Evolutionary conservation across 139 green algal species (phyloP), one percentile per base, ranked within the genome.

Genomic region (Spirogloea muscicola): DNA sequence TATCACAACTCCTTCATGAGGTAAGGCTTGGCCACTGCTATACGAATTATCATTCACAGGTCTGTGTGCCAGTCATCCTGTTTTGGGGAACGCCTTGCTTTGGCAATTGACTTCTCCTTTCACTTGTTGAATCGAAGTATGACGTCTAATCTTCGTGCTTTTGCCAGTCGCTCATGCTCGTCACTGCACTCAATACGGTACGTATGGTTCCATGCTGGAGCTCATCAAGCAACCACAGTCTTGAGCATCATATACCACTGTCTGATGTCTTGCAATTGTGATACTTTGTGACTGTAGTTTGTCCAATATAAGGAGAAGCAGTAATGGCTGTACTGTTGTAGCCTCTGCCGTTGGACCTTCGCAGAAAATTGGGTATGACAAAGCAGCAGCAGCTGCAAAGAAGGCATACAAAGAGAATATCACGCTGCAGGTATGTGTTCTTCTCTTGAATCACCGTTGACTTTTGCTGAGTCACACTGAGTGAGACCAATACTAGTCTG

Each of bases 361-460:
- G 55, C 69, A 77, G 69, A 62, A 89, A 52, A 90, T 94, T 38
- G 94, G 94, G 3, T 98, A 98, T 71, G 94, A 98, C 78, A 96
- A 95, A 49, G 94, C 94, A 0, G 94, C 94, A 0, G 87, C 87
- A 0, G 90, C 88, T 2, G 94, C 94, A 9, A 98, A 98, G 85
- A 96, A 95, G 74, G 94, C 94, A 13, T 90, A 98, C 87, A 93
- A 94, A 71, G 89, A 97, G 74, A 87, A 87, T 18, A 91, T 74
- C 16, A 95, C 82, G 27, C 71, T 88, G 31, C 77, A 82, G 72
- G 72, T 71, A 27, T 42, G 57, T 34, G 57, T 59, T 46, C 18
- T 21, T 21, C 25, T 66, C 21, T 44, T 18, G 18, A 66, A 18
- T 55, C 21, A 31, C 21, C 21, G 46, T 55, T 55, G 46, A 55